Evolutionary conservation across 2,329 filamentous ascomycete genomes (phyloP).

Genomic region (Ophiocordyceps australis): DNA sequence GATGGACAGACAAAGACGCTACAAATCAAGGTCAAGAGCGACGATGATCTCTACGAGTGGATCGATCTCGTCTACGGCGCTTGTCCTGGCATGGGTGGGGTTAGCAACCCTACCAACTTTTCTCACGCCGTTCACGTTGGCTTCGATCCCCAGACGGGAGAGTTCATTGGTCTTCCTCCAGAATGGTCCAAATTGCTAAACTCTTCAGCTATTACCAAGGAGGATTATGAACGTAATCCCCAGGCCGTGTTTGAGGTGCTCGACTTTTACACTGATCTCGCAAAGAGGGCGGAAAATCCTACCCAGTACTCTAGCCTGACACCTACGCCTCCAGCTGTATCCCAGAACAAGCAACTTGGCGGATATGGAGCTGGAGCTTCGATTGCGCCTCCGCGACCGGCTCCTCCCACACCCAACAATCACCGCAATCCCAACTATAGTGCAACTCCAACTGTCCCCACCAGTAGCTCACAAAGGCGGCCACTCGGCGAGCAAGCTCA

Average conservation of each 20-base stretch:
- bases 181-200: slow-evolving; percentile 97
- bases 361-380: slow-evolving; percentile 35
- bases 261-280: slow-evolving; percentile 73
- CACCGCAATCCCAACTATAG: slow-evolving; percentile 26
- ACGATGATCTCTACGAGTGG: slow-evolving; percentile 97
- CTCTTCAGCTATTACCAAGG: slow-evolving; percentile 91
- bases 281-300: slow-evolving; percentile 56
- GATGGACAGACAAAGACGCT: slow-evolving; percentile 70
- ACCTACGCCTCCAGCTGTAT: slow-evolving; percentile 41
- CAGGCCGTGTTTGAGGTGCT: slow-evolving; percentile 68
- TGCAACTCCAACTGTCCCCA: slow-evolving; percentile 14
- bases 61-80: slow-evolving; percentile 95
- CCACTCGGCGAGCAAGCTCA: slow-evolving; percentile 32
- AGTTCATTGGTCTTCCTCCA: slow-evolving; percentile 82
- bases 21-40: slow-evolving; percentile 83
- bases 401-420: slow-evolving; percentile 22
- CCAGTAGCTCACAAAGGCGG: slow-evolving; percentile 22
- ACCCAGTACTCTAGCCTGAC: slow-evolving; percentile 49
- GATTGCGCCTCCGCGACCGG: slow-evolving; percentile 52
- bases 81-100: slow-evolving; percentile 92
- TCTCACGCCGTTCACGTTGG: slow-evolving; percentile 93
- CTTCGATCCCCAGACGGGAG: slow-evolving; percentile 87
- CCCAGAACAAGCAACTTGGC: slow-evolving; percentile 44
- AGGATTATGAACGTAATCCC: slow-evolving; percentile 95
- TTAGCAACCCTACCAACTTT: slow-evolving; percentile 97